Evolutionary conservation across 1,284 basidiomycete species (phyloP).

Genomic region (Trametes pubescens): DNA sequence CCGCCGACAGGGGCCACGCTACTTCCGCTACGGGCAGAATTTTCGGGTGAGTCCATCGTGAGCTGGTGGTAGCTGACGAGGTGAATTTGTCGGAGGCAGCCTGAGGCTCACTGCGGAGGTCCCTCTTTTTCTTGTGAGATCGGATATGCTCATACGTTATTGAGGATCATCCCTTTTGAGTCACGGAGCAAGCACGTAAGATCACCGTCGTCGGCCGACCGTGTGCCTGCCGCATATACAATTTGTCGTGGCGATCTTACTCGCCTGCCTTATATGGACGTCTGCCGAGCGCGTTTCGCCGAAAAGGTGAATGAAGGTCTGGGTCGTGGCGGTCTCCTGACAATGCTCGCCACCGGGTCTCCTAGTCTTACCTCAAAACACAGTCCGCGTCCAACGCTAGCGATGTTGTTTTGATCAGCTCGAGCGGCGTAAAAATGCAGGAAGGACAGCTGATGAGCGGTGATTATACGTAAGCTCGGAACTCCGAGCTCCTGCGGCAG

Average conservation of each 20-base stretch:
- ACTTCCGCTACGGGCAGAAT: not conserved
- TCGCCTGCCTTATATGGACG: conserved; percentile 9
- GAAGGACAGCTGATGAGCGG: not conserved
- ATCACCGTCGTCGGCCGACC: not conserved
- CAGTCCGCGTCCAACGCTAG: not conserved
- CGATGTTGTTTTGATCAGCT: not conserved
- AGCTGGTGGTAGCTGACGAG: not conserved
- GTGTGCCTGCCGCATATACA: conserved; percentile 7
- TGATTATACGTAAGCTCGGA: not conserved
- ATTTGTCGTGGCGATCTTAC: conserved; percentile 19
- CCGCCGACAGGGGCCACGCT: not conserved
- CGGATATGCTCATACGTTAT: not conserved
- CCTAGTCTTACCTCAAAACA: conserved; percentile 2
- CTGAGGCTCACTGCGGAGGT: not conserved
- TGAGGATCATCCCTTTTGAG: too few species aligned
- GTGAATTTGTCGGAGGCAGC: too few species aligned
- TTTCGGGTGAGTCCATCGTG: not conserved
- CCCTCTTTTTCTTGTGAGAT: not conserved
- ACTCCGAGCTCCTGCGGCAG: not conserved
- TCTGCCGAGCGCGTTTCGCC: not conserved
- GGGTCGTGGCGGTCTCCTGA: too few species aligned
- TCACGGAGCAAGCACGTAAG: conserved; percentile 11
- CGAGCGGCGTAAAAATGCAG: not conserved
- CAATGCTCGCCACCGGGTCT: conserved; percentile 7
- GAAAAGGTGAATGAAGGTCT: not conserved